Conservation (phyloP, 495 filamentous ascomycete genomes). For the Aspergillus funiculosus region DNA sequence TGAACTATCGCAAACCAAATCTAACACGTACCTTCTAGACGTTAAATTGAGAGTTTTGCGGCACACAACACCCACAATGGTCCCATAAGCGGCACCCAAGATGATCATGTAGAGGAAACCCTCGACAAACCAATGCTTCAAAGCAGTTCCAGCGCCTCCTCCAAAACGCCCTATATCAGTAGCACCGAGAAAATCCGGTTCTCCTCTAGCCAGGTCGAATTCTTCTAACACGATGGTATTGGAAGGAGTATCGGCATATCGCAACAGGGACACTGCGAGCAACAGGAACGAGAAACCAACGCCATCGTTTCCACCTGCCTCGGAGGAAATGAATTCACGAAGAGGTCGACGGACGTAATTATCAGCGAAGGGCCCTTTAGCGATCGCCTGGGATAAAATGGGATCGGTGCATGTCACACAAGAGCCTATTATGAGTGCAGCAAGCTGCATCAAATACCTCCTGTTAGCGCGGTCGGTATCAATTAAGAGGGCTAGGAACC, state of each 20-base stretch:
- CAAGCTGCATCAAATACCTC: constrained; percentile 35
- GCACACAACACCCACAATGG: constrained; percentile 29
- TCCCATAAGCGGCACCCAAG: constrained; percentile 31
- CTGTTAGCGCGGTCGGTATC: neutral
- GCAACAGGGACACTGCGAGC: constrained; percentile 50
- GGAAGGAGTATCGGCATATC: constrained; percentile 41
- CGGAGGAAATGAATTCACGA: constrained; percentile 57
- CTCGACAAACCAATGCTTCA: constrained; percentile 39
- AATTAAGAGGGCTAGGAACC: constrained; percentile 1
- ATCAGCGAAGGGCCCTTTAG: constrained; percentile 57
- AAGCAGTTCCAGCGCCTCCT: constrained; percentile 26
- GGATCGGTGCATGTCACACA: constrained; percentile 60
- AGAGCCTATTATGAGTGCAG: constrained; percentile 54
- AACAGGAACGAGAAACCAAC: constrained; percentile 57
- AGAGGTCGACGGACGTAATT: constrained; percentile 52
- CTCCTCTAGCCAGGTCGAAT: constrained; percentile 21
- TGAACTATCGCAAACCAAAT: neutral
- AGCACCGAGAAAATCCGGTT: constrained; percentile 27
- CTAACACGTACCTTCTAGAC: constrained; percentile 19
- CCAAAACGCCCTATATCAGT: constrained; percentile 31
- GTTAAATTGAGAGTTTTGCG: constrained; percentile 28
- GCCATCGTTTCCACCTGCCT: constrained; percentile 57
- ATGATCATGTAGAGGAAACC: constrained; percentile 40
- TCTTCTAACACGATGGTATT: constrained; percentile 18
- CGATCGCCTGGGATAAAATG: constrained; percentile 54